A percentile compares a stretch with the other conserved stretches of the same genome.
phyloP scores from a whole-genome alignment of 495 filamentous ascomycete genomes.

The Neurospora sp. region DNA sequence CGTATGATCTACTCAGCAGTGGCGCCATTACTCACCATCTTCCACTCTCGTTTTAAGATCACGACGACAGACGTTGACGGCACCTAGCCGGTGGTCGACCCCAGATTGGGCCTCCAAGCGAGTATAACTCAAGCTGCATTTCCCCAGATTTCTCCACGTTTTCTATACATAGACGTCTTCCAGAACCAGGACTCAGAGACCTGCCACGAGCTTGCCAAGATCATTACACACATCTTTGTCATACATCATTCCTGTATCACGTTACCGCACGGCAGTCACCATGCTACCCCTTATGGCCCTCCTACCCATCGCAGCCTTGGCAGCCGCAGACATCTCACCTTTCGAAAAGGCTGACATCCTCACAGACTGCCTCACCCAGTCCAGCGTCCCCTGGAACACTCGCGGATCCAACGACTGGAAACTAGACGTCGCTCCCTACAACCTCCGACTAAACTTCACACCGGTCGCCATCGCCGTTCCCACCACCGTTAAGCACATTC shows the following conservation, averaged over 20 bases:
- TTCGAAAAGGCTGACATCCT: constrained; percentile 22
- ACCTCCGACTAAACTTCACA: constrained; percentile 28
- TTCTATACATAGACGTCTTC: not conserved
- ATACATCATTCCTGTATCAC: constrained; percentile 6
- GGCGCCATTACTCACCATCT: constrained; percentile 4
- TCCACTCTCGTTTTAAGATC: not conserved
- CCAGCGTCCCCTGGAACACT: constrained; percentile 22
- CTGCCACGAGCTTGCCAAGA: constrained; percentile 6
- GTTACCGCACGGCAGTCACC: constrained; percentile 2
- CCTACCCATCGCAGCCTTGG: constrained; percentile 9
- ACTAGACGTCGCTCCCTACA: constrained; percentile 31
- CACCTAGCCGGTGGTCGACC: constrained; percentile 7
- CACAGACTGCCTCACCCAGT: constrained; percentile 28
- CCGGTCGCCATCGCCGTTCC: constrained; percentile 32
- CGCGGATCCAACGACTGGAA: constrained; percentile 28
- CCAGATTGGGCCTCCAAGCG: not conserved
- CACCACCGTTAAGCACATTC: constrained; percentile 28
- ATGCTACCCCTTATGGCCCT: constrained; percentile 15
- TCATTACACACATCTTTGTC: not conserved
- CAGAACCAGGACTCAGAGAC: not conserved
- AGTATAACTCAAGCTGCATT: constrained; percentile 20
- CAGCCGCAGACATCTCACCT: constrained; percentile 5
- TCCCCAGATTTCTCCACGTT: constrained; percentile 21
- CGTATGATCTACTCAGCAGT: constrained; percentile 15
- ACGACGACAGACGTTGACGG: constrained; percentile 4